Evolutionary conservation across 2,329 filamentous ascomycete species (phyloP).

Genomic region (Tolypocladium nubicola): DNA sequence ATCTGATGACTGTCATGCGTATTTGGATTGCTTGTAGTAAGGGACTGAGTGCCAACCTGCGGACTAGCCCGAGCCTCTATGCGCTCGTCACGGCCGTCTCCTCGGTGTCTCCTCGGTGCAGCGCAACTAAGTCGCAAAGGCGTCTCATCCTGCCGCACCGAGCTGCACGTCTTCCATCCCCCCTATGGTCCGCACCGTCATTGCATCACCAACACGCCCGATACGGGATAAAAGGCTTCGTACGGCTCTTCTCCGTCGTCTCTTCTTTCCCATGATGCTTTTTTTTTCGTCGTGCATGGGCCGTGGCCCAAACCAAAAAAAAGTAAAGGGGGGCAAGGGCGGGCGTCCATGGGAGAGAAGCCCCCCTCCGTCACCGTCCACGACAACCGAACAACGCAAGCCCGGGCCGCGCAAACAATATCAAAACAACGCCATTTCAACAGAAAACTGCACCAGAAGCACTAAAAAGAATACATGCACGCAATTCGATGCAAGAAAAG

Average conservation of each 20-base stretch:
- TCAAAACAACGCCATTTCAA: not conserved
- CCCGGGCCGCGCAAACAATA: not conserved
- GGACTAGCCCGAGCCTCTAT: not conserved
- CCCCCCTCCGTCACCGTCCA: not conserved
- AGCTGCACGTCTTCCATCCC: not conserved
- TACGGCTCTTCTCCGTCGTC: not conserved
- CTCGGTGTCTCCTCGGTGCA: too few relatives aligned
- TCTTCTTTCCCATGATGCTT: not conserved
- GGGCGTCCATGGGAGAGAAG: not conserved
- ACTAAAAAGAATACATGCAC: not conserved
- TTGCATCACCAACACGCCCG: not conserved
- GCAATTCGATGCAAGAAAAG: not conserved
- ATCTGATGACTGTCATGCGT: not conserved
- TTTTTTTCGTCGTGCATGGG: not conserved
- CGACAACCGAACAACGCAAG: not conserved
- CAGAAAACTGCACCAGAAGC: not conserved
- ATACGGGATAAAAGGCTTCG: not conserved
- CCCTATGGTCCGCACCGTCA: not conserved
- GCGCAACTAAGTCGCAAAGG: not conserved
- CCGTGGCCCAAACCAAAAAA: not conserved
- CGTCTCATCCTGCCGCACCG: not conserved
- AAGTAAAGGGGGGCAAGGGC: not conserved
- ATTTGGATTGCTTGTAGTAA: not conserved
- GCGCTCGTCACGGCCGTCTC: not conserved
- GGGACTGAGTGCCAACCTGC: not conserved